Evolutionary conservation across 2,329 filamentous ascomycete genomes (phyloP), one percentile per base, ranked within the genome.

Genomic region (Phyllosticta ampelicida): DNA sequence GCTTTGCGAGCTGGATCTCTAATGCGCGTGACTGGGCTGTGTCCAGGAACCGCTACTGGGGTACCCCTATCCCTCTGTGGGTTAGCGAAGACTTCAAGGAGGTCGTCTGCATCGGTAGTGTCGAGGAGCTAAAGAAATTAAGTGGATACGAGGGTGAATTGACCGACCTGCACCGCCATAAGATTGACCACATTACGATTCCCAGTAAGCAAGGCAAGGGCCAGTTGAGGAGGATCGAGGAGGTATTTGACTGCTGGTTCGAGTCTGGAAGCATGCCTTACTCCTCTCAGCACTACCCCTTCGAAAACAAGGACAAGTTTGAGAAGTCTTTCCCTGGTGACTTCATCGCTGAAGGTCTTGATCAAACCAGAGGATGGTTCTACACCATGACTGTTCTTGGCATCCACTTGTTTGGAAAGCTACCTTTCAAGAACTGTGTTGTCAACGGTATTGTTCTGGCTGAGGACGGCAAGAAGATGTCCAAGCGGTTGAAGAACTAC

Each of bases 401-500:
- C 30, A 94, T 88, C 8, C 89, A 95, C 69, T 80, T 96, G 3
- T 95, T 94, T 66, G 87, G 87, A 50, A 81, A 84, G 36, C 83
- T 90, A 1, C 90, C 92, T 0, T 96, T 96, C 79, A 86, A 94
- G 75, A 96, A 96, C 71, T 95, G 90, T 66, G 89, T 96, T n/a
- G 90, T 96, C 62, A 96, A 95, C 68, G 91, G 91, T 54, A 94
- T 96, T 62, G 90, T 96, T 4, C 80, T 96, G 48, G 91, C 91
- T 0, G 90, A 95, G 70, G 90, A 96, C 67, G 92, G 92, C 58
- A 96, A 96, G 79, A 97, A 97, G 79, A 97, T 97, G 92, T 96
- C 90, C 6, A 97, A 97, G 75, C 84, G 92, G 56, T 78, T 96
- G 60, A 95, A 96, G 77, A 97, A 97, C 74, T 97, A 96, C 72